These are phyloP conservation scores for Populus hybrid DNA, from an alignment of 441 rosid genomes.

Conservation along the genomic window DNA sequence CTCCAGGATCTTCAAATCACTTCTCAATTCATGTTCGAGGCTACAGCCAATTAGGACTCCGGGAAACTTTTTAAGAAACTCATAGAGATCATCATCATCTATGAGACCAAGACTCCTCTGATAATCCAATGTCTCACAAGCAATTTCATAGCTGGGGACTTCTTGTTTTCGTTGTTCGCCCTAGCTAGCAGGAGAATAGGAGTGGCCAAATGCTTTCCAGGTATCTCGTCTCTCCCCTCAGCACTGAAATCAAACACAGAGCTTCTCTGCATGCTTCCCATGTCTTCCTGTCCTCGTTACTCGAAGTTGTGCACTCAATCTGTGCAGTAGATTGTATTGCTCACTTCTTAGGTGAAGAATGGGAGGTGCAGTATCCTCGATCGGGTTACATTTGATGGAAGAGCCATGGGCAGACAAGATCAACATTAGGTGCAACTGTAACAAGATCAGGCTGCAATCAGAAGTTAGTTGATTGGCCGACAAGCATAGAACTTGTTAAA, in stretches of 20 bases:
- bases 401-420: constrained; percentile 16
- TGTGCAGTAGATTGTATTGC: constrained; percentile 36
- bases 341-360: constrained; percentile 40
- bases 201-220: constrained; percentile 79
- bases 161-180: constrained; percentile 67
- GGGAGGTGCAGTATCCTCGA: constrained; percentile 18
- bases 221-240: constrained; percentile 78
- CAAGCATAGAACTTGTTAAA: background rate
- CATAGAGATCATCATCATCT: constrained; percentile 39
- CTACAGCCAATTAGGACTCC: constrained; percentile 70
- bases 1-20: constrained; percentile 57
- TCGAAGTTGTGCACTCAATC: constrained; percentile 26
- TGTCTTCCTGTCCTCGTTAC: constrained; percentile 45
- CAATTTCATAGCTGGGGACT: constrained; percentile 49
- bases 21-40: constrained; percentile 64
- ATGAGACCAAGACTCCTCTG: constrained; percentile 59
- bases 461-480: background rate
- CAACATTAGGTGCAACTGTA: constrained; percentile 20
- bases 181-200: constrained; percentile 64
- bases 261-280: constrained; percentile 82
- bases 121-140: constrained; percentile 52
- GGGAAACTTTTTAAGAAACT: constrained; percentile 79
- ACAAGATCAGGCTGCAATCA: constrained; percentile 44
- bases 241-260: constrained; percentile 50
- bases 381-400: constrained; percentile 16